Evolutionary conservation across 1,284 basidiomycete species (phyloP).

Genomic region (Grifola frondosa): DNA sequence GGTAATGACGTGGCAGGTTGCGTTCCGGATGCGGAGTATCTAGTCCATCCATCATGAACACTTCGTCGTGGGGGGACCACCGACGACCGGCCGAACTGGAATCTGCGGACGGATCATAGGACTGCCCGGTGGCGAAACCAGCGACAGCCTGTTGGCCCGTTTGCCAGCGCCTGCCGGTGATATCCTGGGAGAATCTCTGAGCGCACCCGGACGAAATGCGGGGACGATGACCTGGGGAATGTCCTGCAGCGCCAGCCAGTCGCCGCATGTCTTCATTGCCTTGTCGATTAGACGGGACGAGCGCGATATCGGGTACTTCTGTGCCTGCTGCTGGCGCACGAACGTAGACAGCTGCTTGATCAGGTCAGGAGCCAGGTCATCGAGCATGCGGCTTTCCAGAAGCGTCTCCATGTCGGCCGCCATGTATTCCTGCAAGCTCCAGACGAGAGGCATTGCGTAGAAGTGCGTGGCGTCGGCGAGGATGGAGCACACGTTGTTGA

Average conservation of each 20-base stretch:
- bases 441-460: conserved; percentile 70
- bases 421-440: conserved; percentile 81
- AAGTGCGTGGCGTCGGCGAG: conserved; percentile 83
- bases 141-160: conserved; percentile 24
- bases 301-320: conserved; percentile 68
- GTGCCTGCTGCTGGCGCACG: conserved; percentile 61
- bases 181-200: conserved; percentile 44
- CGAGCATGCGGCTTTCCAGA: conserved; percentile 79
- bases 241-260: conserved; percentile 83
- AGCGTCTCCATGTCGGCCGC: conserved; percentile 85
- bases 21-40: conserved; percentile 30
- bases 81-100: conserved; percentile 17
- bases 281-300: conserved; percentile 55
- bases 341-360: conserved; percentile 69
- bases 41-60: conserved; percentile 68
- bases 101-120: conserved; percentile 32
- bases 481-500: conserved; percentile 80
- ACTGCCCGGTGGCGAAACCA: conserved; percentile 30
- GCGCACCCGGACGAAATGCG: conserved; percentile 30
- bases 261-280: conserved; percentile 65
- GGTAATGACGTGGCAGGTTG: conserved; percentile 6
- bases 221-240: conserved; percentile 69
- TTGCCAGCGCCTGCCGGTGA: conserved; percentile 41
- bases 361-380: conserved; percentile 70
- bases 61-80: conserved; percentile 41